Percentiles rank a stretch among this genome's conserved stretches.
Conservation (phyloP, 1,284 basidiomycete species). For the Phellinidium pouzarii region DNA sequence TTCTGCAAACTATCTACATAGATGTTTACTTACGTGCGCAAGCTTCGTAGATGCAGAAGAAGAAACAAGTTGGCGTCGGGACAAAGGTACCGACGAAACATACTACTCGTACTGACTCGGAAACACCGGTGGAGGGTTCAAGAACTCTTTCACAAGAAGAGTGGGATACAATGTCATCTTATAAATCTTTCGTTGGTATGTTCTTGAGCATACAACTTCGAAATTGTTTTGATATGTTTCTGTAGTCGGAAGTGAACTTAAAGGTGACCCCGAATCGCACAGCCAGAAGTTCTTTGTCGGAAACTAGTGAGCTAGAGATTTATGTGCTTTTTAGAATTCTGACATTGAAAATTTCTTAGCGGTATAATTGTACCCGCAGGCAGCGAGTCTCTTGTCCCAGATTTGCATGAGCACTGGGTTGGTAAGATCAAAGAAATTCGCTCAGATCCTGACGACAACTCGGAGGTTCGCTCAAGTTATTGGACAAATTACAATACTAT, state of each 20-base stretch:
- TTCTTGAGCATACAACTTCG: background rate
- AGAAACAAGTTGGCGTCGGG: no score
- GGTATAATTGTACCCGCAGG: conserved; percentile 14
- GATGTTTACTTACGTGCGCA: no score
- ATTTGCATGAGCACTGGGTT: conserved; percentile 13
- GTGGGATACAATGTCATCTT: conserved; percentile 4
- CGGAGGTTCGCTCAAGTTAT: conserved; percentile 6
- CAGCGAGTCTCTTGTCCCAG: background rate
- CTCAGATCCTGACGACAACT: conserved; percentile 1
- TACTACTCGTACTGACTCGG: no score
- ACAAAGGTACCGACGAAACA: no score
- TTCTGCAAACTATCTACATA: no score
- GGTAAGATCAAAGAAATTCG: conserved; percentile 18
- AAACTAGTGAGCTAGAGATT: background rate
- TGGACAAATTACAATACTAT: no score
- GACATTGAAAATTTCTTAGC: no score
- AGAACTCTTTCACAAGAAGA: conserved; percentile 4
- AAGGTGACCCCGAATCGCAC: no score
- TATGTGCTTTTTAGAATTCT: no score
- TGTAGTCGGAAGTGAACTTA: conserved; percentile 1
- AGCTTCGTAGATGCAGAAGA: no score
- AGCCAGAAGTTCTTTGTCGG: background rate
- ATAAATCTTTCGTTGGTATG: conserved; percentile 10
- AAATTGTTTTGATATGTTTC: background rate
- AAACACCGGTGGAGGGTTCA: conserved; percentile 4